Conservation (phyloP, 805 yeast genomes). For the Candida tallmaniae region DNA sequence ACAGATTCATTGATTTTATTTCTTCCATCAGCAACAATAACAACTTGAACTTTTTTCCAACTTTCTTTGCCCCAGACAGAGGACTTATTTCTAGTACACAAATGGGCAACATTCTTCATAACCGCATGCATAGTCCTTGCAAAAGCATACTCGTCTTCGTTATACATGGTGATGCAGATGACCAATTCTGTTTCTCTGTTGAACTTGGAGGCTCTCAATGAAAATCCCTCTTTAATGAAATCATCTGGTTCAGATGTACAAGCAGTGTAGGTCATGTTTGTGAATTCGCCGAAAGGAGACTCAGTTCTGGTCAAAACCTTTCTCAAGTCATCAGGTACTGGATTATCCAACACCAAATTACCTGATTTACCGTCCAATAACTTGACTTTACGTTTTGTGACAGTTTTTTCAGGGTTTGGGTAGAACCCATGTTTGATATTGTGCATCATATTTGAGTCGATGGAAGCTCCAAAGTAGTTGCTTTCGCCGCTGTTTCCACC, state of each 20-base stretch:
- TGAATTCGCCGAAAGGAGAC: conserved; percentile 76
- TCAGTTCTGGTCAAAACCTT: conserved; percentile 83
- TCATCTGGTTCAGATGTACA: conserved; percentile 92
- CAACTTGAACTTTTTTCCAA: conserved; percentile 94
- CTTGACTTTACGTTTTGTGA: conserved; percentile 67
- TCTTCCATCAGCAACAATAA: conserved; percentile 93
- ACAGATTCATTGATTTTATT: conserved; percentile 81
- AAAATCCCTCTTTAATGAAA: conserved; percentile 74
- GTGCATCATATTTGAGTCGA: conserved; percentile 45
- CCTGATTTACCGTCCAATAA: conserved; percentile 62
- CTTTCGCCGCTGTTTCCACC: conserved; percentile 10
- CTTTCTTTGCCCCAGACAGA: conserved; percentile 93
- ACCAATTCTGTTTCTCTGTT: conserved; percentile 91
- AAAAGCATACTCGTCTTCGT: conserved; percentile 85
- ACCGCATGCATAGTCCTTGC: conserved; percentile 94
- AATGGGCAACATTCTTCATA: conserved; percentile 85
- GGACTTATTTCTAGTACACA: conserved; percentile 76
- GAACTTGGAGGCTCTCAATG: conserved; percentile 77
- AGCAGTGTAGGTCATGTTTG: conserved; percentile 96
- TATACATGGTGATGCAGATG: conserved; percentile 94
- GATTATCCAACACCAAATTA: conserved; percentile 85
- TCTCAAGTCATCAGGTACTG: conserved; percentile 84
- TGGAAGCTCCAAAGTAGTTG: conserved; percentile 40
- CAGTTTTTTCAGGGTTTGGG: conserved; percentile 67
- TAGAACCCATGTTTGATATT: conserved; percentile 34